phyloP scores from a whole-genome alignment of 2,329 filamentous ascomycete genomes.

The Pyrenochaeta sp. region DNA sequence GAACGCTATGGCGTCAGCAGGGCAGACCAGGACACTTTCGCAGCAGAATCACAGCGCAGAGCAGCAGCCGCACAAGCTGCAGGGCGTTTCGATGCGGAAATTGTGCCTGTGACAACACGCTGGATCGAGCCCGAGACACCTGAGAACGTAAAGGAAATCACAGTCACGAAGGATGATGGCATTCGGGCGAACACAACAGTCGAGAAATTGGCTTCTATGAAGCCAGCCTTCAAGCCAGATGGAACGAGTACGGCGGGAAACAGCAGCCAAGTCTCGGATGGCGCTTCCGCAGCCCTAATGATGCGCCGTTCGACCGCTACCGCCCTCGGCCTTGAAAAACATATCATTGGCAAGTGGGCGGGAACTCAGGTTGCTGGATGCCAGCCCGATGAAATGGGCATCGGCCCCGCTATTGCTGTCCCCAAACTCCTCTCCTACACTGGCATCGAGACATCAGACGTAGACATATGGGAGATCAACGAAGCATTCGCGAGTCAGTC shows the following conservation, averaged over 20 bases:
- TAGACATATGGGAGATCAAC: slow-evolving; percentile 92
- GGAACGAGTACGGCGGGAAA: slow-evolving; percentile 88
- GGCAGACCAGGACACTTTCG: slow-evolving; percentile 83
- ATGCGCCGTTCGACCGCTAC: slow-evolving; percentile 85
- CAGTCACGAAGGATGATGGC: slow-evolving; percentile 81
- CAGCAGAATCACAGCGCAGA: slow-evolving; percentile 75
- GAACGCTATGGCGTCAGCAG: slow-evolving; percentile 75
- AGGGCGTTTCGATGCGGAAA: slow-evolving; percentile 79
- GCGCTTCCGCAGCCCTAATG: slow-evolving; percentile 82
- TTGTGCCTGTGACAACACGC: slow-evolving; percentile 78
- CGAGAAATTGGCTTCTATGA: slow-evolving; percentile 79
- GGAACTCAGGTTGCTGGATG: slow-evolving; percentile 79
- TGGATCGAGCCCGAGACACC: slow-evolving; percentile 69
- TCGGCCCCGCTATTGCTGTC: slow-evolving; percentile 87
- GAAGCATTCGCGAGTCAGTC: slow-evolving; percentile 76
- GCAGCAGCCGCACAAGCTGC: slow-evolving; percentile 74
- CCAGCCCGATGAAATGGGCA: slow-evolving; percentile 90
- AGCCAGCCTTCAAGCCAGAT: slow-evolving; percentile 81
- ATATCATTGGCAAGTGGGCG: slow-evolving; percentile 85
- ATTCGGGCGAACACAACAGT: slow-evolving; percentile 73
- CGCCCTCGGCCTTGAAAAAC: slow-evolving; percentile 71
- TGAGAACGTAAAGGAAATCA: slow-evolving; percentile 64
- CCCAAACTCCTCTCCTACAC: slow-evolving; percentile 78
- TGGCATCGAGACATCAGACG: slow-evolving; percentile 72
- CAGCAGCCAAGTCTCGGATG: slow-evolving; percentile 84